phyloP scores from a whole-genome alignment of 176 grass and related monocot species.

The Avena atlantica region DNA sequence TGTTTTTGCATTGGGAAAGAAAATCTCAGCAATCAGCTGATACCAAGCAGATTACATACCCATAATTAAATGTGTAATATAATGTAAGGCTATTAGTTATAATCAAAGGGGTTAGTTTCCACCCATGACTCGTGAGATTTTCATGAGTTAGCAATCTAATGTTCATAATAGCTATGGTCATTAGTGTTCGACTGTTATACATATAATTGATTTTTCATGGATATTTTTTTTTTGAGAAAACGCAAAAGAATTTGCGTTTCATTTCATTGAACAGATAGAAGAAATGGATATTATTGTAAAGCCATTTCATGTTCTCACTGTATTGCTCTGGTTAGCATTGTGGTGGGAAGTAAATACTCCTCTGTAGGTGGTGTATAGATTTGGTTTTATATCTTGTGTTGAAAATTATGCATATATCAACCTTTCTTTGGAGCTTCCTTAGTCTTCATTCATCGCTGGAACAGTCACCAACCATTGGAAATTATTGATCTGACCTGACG shows the following conservation, averaged over 20 bases:
- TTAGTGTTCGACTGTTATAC: background rate
- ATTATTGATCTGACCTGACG: background rate
- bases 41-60: background rate
- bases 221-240: too few species aligned
- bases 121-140: background rate
- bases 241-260: too few species aligned
- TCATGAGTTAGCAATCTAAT: background rate
- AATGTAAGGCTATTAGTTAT: background rate
- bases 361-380: too few species aligned
- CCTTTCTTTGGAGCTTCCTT: background rate
- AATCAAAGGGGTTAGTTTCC: background rate
- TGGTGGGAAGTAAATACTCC: too few species aligned
- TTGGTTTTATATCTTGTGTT: background rate
- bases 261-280: too few species aligned
- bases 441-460: background rate
- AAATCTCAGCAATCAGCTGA: background rate
- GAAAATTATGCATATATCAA: background rate
- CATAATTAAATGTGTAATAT: background rate
- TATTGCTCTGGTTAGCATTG: background rate
- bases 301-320: background rate
- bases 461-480: background rate
- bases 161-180: background rate
- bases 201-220: background rate
- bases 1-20: constrained; percentile 6
- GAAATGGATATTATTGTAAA: background rate